These are phyloP conservation scores for Paramecium pentaurelia DNA, from an alignment of 73 alveolate species.

Conservation along the genomic window DNA sequence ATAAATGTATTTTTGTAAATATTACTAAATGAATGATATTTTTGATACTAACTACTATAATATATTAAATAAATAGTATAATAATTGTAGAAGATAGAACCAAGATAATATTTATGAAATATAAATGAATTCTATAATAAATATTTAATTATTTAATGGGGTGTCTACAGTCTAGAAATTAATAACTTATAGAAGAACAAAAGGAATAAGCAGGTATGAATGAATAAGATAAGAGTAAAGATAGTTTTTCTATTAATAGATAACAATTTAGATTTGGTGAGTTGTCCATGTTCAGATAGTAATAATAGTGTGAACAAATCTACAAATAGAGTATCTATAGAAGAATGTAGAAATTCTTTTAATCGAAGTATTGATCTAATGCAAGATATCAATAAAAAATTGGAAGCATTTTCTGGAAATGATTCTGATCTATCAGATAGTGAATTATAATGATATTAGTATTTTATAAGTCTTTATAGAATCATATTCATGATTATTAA, in stretches of 20 bases:
- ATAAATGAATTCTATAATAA: background rate
- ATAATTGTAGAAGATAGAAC: background rate
- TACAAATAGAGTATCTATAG: background rate
- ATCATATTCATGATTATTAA: background rate
- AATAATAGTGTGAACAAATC: background rate
- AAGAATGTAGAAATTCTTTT: background rate
- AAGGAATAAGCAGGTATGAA: background rate
- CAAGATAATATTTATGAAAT: background rate
- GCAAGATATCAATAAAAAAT: background rate
- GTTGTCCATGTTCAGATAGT: background rate
- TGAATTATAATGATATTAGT: background rate
- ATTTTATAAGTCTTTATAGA: background rate
- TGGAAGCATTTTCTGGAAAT: constrained; percentile 21
- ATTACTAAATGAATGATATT: background rate
- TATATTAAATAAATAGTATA: background rate
- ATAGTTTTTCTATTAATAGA: background rate
- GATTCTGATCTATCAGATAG: background rate
- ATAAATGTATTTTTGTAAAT: too few species aligned
- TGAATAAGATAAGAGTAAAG: background rate
- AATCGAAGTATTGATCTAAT: background rate
- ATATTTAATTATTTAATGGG: background rate
- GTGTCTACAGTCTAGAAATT: background rate
- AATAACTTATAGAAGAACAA: background rate
- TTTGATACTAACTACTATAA: background rate
- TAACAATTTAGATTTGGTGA: background rate